A percentile compares a stretch with the other conserved stretches of the same genome.
These are phyloP conservation scores for Saksenaea oblongispora DNA, from an alignment of 371 early-diverging fungal species.

Conservation along the genomic window DNA sequence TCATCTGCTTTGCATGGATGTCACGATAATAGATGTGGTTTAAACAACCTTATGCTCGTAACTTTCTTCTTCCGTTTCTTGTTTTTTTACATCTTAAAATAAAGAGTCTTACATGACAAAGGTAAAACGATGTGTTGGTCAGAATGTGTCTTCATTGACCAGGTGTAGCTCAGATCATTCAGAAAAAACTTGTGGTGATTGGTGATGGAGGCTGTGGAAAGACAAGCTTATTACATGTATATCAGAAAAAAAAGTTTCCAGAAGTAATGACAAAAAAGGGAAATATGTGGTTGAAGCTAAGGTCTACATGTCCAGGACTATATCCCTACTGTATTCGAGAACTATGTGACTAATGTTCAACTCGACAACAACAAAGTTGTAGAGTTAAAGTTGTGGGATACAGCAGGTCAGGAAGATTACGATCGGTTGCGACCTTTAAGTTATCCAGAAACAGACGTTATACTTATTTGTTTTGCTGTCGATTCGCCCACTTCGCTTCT, in stretches of 20 bases:
- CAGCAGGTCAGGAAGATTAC: constrained; percentile 90
- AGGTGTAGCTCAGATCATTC: neutral
- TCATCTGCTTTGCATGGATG: neutral
- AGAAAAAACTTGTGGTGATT: constrained; percentile 40
- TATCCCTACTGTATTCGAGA: constrained; percentile 87
- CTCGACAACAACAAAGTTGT: constrained; percentile 72
- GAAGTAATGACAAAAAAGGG: constrained; percentile 21
- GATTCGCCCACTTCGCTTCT: constrained; percentile 77
- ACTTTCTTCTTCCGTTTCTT: neutral
- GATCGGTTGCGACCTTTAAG: constrained; percentile 82
- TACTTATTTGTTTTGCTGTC: constrained; percentile 86
- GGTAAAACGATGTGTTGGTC: neutral
- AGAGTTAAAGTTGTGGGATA: constrained; percentile 91
- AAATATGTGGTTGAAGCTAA: neutral
- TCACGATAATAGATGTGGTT: neutral
- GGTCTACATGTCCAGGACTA: constrained; percentile 14
- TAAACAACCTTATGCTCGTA: neutral
- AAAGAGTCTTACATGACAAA: neutral
- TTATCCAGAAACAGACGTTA: constrained; percentile 88
- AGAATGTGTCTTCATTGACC: neutral
- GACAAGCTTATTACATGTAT: constrained; percentile 40
- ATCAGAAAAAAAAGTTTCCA: constrained; percentile 41
- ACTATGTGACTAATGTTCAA: constrained; percentile 80
- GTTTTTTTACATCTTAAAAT: neutral
- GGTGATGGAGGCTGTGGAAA: constrained; percentile 48